Evolutionary conservation across 306 rosid species (phyloP), one percentile per base, ranked within the genome.

Genomic region (Ochetophila trinervis): DNA sequence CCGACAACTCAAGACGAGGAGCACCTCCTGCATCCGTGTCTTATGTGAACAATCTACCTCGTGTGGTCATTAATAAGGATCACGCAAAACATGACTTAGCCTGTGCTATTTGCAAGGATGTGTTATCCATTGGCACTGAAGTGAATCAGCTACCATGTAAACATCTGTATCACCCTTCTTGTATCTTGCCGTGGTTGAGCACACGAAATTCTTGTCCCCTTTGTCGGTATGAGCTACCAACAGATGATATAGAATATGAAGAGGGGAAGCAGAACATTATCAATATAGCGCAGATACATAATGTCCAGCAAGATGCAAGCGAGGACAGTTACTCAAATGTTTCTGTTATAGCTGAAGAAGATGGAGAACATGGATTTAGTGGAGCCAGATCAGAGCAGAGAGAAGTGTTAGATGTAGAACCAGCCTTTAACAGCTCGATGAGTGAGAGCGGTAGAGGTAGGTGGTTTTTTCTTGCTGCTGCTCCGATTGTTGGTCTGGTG

Each of bases 81-180:
- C 91, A 85, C 40, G 78, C 72, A 74, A 83, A 90, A 75, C 80
- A 83, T 64, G 88, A 66, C 62, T 76, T 83, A 37, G 79, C 77
- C 59, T 94, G 99, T 76, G 96, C 99, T 35, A 82, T 94, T 68
- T 94, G 99, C 90, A 90, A 94, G 67, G 99, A 94, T 70, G 78
- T 67, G 54, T 74, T 94, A 23, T 18, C 74, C 53, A 24, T 64
- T 13, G 88, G 95, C 63, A 79, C 91, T 0, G 78, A 81, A 82
- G 95, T 77, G 69, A 86, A 82, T 66, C 85, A 80, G 78, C 97
- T 94, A 37, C 99, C 97, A 8, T 94, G 99, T 62, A 75, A 78
- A 70, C 99, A 94, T 77, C 84, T 94, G 5, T 94, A 90, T 79
- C 99, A 94, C 78, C 70, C 84, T 35, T 44, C 63, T 62, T 94